Conservation (phyloP, 2,329 filamentous ascomycete species). For the Fusarium guadeloupense region DNA sequence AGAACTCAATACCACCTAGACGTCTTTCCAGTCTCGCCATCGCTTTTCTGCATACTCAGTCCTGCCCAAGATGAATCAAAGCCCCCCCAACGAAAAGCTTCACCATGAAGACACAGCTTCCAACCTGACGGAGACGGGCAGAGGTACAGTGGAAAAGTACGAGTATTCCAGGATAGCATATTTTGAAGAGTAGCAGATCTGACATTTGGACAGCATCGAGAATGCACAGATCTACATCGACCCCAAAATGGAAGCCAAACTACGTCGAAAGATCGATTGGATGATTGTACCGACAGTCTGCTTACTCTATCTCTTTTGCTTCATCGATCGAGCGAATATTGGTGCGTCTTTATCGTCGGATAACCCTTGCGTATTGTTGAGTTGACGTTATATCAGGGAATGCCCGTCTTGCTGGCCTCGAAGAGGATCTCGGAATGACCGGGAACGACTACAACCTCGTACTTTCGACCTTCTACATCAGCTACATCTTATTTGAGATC, state of each 20-base stretch:
- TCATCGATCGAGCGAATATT: constrained; percentile 64
- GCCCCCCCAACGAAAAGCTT: constrained; percentile 8
- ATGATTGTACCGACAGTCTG: constrained; percentile 25
- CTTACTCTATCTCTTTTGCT: constrained; percentile 69
- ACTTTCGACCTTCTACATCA: constrained; percentile 70
- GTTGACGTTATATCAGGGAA: constrained; percentile 17
- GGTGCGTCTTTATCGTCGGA: background rate
- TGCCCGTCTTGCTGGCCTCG: constrained; percentile 28
- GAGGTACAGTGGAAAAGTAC: background rate
- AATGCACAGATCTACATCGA: constrained; percentile 11
- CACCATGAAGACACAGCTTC: constrained; percentile 11
- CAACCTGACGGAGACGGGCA: background rate
- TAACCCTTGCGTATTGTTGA: fast-evolving
- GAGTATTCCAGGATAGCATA: background rate
- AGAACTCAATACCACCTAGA: background rate
- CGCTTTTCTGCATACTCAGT: background rate
- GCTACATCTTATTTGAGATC: constrained; percentile 73
- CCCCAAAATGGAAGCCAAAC: constrained; percentile 13
- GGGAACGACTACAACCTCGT: constrained; percentile 70
- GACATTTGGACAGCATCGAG: constrained; percentile 3
- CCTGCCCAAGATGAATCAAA: background rate
- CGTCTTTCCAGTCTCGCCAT: background rate
- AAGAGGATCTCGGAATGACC: constrained; percentile 31
- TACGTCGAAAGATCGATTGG: constrained; percentile 23
- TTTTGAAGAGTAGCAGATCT: background rate